Evolutionary conservation across 495 filamentous ascomycete genomes (phyloP).

Genomic region (Podospora pseudocomata): DNA sequence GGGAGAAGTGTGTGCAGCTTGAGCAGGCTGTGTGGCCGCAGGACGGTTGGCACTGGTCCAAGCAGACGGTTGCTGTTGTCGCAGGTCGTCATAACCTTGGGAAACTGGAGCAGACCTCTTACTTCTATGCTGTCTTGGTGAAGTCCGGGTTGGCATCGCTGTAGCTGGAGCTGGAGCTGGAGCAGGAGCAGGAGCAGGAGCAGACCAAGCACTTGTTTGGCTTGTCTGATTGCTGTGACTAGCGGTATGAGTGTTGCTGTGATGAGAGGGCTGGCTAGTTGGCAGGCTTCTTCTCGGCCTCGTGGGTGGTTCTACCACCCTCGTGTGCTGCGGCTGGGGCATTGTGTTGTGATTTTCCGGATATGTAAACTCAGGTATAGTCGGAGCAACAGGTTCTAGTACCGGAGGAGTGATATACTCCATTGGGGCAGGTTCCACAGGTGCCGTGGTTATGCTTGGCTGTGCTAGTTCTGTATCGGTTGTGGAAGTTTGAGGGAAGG

Average conservation of each 20-base stretch:
- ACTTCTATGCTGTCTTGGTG: constrained; percentile 21
- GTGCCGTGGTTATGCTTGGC: constrained; percentile 4
- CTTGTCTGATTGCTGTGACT: constrained; percentile 5
- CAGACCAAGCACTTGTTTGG: background rate
- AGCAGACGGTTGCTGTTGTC: constrained; percentile 15
- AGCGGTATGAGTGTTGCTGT: background rate
- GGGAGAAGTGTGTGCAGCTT: constrained; percentile 20
- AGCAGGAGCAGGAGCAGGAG: constrained; percentile 1
- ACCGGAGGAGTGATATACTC: constrained; percentile 16
- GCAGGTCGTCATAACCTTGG: constrained; percentile 25
- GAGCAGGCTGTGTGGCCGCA: constrained; percentile 2
- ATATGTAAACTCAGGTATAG: constrained; percentile 15
- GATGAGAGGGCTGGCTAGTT: constrained; percentile 7
- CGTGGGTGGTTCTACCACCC: background rate
- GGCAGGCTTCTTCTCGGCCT: constrained; percentile 13
- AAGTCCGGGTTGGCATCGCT: constrained; percentile 12
- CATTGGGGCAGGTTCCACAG: constrained; percentile 12
- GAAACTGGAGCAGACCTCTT: constrained; percentile 16
- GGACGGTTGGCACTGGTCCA: constrained; percentile 21
- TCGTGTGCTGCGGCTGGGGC: constrained; percentile 7
- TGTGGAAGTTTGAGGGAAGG: constrained; percentile 16
- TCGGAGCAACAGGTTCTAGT: constrained; percentile 10
- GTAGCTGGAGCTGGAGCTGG: background rate
- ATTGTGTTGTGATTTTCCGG: constrained; percentile 8
- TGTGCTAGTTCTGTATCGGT: constrained; percentile 9